Conservation (phyloP, 129 eudicot species). For the Chrysanthemum makinoi region DNA sequence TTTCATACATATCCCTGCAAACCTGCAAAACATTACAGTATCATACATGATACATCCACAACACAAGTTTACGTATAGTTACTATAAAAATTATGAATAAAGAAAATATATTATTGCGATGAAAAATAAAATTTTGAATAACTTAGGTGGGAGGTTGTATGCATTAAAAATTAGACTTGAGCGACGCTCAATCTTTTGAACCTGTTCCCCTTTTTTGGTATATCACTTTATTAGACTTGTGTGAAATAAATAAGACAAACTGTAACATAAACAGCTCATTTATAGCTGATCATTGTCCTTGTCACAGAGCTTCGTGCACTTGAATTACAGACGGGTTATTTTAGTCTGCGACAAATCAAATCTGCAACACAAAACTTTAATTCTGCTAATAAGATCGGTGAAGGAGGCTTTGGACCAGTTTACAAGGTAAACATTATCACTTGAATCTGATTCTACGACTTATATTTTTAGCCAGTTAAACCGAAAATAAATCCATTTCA, state of each 20-base stretch:
- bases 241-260: neutral
- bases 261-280: neutral
- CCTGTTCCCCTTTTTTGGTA: neutral
- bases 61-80: too few relatives aligned
- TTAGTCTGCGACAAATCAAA: conserved; percentile 62
- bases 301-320: conserved; percentile 72
- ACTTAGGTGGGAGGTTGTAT: neutral
- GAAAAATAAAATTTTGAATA: too few relatives aligned
- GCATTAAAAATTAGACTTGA: neutral
- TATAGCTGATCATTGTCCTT: conserved; percentile 1
- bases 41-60: too few relatives aligned
- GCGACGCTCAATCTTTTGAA: neutral
- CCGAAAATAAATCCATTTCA: neutral
- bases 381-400: conserved; percentile 73
- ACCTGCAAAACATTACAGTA: too few relatives aligned
- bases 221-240: neutral
- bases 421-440: conserved; percentile 52
- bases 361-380: conserved; percentile 70
- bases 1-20: too few relatives aligned
- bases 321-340: conserved; percentile 71
- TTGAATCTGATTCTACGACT: neutral
- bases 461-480: neutral
- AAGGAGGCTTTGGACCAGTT: conserved; percentile 98
- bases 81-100: neutral
- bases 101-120: neutral